Base-by-base conservation (phyloP, 306 rosid species). In the Rosa rugosa region DNA sequence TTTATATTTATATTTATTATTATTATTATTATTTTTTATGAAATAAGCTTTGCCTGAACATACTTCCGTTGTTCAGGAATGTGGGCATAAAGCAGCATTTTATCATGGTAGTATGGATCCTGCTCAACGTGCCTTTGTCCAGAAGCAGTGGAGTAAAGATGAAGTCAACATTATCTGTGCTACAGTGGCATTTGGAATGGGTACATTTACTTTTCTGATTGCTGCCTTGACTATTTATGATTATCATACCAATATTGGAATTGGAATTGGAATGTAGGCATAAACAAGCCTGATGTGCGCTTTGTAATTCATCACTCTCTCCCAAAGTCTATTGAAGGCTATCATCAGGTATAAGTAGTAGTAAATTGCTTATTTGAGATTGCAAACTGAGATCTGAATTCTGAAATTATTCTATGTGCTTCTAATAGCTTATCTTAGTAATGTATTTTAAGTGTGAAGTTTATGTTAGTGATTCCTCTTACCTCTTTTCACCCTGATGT, bases 161-260 rank as follows among this genome's bases (percentile, higher is more conserved):
- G 99, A 95, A 86, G 84, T 95, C 73, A 93, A 93, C 53, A 85
- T 95, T 62, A 95, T 95, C 69, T 95, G 99, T 78, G 99, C 99
- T 69, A 95, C 99, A 31, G 96, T 95, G 84, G 99, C 99, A 82
- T 95, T 95, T 90, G 99, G 99, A 88, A 95, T 95, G 99, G 99
- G 99, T 95, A 95, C 8, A 41, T 83, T 85, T 41, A 77, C 6
- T 73, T 68, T 83, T 41, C 75, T 76, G 69, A 77, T 80, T 69
- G 22, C 80, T 81, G 77, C 81, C 63, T 73, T 62, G 54, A 60
- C 77, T 84, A 71, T 41, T 60, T 69, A 68, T 77, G 76, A 82
- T 64, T 69, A 69, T 77, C 71, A 59, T 78, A 77, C 79, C 73
- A 47, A 80, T 71, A 11, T 11, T n/a, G 25, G 11, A 54, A 71